Evolutionary conservation across 371 early-diverging fungal species (phyloP).

Genomic region (Actinomortierella wolfii): DNA sequence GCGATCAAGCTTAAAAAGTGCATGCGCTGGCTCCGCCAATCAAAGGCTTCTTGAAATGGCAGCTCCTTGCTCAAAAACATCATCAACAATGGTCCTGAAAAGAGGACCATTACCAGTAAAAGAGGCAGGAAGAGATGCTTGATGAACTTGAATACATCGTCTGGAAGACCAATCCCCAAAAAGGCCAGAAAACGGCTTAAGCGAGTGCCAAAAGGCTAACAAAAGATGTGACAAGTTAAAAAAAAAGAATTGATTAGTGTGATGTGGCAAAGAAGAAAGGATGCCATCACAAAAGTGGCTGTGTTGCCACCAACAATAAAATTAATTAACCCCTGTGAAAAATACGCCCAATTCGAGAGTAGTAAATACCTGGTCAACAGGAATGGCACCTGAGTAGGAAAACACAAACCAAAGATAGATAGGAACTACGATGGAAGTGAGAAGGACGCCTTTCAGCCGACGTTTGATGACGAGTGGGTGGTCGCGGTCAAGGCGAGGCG

Average conservation of each 20-base stretch:
- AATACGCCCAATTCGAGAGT: too few relatives aligned
- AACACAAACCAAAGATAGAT: conserved; percentile 27
- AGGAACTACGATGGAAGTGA: conserved; percentile 15
- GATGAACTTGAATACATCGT: conserved; percentile 3
- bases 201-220: too few relatives aligned
- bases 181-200: too few relatives aligned
- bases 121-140: conserved; percentile 22
- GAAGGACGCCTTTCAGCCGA: conserved; percentile 26
- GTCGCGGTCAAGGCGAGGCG: conserved; percentile 13
- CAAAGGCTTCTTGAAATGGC: conserved; percentile 24
- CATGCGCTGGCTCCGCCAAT: conserved; percentile 12
- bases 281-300: too few relatives aligned
- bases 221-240: too few relatives aligned
- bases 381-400: conserved; percentile 10
- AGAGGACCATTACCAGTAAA: conserved; percentile 23
- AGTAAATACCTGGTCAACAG: conserved; percentile 23
- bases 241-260: too few relatives aligned
- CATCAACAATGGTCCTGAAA: conserved; percentile 30
- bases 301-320: too few relatives aligned
- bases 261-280: too few relatives aligned
- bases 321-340: too few relatives aligned
- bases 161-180: too few relatives aligned
- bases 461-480: conserved; percentile 37
- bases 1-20: conserved; percentile 10
- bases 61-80: conserved; percentile 24